Percentiles rank a stretch among this genome's conserved stretches.
Evolutionary conservation across 176 grass and related monocot genomes (phyloP).

Genomic region (Phyllostachys edulis): DNA sequence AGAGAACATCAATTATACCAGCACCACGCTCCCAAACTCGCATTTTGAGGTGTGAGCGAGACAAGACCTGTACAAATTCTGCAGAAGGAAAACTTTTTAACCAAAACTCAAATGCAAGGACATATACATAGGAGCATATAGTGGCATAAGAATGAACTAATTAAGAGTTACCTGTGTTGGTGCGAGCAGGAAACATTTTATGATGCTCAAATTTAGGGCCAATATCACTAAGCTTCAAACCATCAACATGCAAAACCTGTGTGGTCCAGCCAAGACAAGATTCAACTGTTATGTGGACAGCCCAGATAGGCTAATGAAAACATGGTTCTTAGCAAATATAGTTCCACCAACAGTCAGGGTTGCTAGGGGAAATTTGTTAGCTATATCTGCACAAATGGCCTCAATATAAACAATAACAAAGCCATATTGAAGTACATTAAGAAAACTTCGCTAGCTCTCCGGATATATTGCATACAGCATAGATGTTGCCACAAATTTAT

Average conservation of each 20-base stretch:
- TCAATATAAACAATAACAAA: not conserved
- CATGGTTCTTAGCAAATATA: slow-evolving; percentile 5
- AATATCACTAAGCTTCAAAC: slow-evolving; percentile 79
- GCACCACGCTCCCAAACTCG: slow-evolving; percentile 97
- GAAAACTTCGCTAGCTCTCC: not conserved
- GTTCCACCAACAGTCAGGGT: slow-evolving; percentile 18
- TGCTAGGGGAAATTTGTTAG: not conserved
- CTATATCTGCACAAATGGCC: not conserved
- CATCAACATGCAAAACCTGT: slow-evolving; percentile 72
- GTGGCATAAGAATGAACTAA: slow-evolving; percentile 19
- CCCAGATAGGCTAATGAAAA: not conserved
- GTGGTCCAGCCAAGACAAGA: slow-evolving; percentile 35
- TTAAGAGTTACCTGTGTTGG: slow-evolving; percentile 68
- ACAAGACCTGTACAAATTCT: slow-evolving; percentile 93
- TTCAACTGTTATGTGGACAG: not conserved
- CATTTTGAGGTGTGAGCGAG: slow-evolving; percentile 96
- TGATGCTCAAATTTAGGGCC: slow-evolving; percentile 97
- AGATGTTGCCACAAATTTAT: not conserved
- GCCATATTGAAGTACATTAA: not conserved
- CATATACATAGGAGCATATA: slow-evolving; percentile 8
- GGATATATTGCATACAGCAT: not conserved
- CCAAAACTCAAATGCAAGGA: slow-evolving; percentile 35
- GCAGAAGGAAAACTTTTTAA: slow-evolving; percentile 34
- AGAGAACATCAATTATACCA: slow-evolving; percentile 53
- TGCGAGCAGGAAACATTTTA: slow-evolving; percentile 96